phyloP scores from a whole-genome alignment of 495 filamentous ascomycete species.

The Penicillium psychrofluorescens region DNA sequence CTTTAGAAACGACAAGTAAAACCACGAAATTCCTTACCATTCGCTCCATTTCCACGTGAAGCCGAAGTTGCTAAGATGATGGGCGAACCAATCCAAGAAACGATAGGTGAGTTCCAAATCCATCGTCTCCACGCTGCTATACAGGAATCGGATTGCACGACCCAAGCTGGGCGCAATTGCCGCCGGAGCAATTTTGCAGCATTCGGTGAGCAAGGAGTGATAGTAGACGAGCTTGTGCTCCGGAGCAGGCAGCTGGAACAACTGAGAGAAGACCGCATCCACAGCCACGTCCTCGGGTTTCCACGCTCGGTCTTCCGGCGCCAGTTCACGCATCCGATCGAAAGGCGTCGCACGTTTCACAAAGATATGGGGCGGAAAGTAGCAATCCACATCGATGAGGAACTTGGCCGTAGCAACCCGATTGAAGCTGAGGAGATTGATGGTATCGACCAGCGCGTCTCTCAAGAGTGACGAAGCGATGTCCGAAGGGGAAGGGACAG shows the following conservation, averaged over 20 bases:
- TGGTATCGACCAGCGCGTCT: conserved; percentile 84
- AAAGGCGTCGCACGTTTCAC: conserved; percentile 88
- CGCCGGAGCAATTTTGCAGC: conserved; percentile 89
- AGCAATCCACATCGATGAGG: conserved; percentile 90
- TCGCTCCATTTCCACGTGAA: conserved; percentile 99
- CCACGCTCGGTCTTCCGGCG: conserved; percentile 66
- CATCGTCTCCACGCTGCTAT: conserved; percentile 68
- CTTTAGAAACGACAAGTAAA: not conserved
- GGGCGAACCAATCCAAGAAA: conserved; percentile 96
- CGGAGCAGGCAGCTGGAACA: conserved; percentile 78
- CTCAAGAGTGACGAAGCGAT: conserved; percentile 76
- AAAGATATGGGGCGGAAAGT: conserved; percentile 81
- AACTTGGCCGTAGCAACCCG: conserved; percentile 79
- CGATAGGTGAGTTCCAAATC: conserved; percentile 82
- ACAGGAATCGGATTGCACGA: conserved; percentile 86
- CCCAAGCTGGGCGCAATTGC: conserved; percentile 95
- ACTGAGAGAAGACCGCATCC: conserved; percentile 91
- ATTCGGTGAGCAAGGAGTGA: conserved; percentile 87
- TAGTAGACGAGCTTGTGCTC: conserved; percentile 97
- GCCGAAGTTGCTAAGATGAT: conserved; percentile 97
- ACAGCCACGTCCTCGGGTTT: conserved; percentile 97
- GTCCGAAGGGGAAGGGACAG: conserved; percentile 69
- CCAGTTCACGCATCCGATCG: conserved; percentile 73
- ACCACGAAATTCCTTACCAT: conserved; percentile 50
- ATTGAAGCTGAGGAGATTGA: conserved; percentile 91